These are phyloP conservation scores for Fusarium nodosum DNA, from an alignment of 2,329 filamentous ascomycete species.

Conservation along the genomic window DNA sequence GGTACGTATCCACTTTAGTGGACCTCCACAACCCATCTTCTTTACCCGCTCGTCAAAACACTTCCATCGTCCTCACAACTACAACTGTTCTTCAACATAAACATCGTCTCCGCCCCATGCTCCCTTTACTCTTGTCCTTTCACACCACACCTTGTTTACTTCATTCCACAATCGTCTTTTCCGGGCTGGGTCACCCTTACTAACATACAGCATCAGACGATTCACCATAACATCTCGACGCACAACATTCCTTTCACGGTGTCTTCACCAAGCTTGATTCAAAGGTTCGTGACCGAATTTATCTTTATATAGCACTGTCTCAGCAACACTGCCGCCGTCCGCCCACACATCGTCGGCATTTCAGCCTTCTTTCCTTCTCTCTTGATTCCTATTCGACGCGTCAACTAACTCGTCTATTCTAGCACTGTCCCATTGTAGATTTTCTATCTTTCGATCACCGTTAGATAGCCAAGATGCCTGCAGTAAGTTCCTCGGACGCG, in stretches of 20 bases:
- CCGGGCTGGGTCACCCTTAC: constrained; percentile 45
- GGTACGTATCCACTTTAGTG: constrained; percentile 53
- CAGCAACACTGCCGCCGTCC: constrained; percentile 34
- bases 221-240: constrained; percentile 48
- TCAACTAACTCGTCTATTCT: constrained; percentile 40
- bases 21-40: constrained; percentile 48
- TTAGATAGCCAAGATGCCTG: constrained; percentile 54
- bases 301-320: constrained; percentile 51
- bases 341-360: constrained; percentile 13
- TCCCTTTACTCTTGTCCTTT: constrained; percentile 45
- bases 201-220: constrained; percentile 50
- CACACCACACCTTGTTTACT: constrained; percentile 46
- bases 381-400: constrained; percentile 42
- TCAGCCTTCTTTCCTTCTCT: constrained; percentile 32
- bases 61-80: constrained; percentile 53
- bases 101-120: constrained; percentile 51
- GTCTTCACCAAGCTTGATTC: constrained; percentile 53
- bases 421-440: constrained; percentile 42
- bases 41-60: constrained; percentile 57
- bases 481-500: constrained; percentile 51
- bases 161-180: constrained; percentile 37
- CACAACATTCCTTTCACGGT: constrained; percentile 57
- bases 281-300: constrained; percentile 55
- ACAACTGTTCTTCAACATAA: constrained; percentile 52
- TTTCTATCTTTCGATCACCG: constrained; percentile 41